phyloP scores from a whole-genome alignment of 768 basidiomycete species.

The Hypholoma fasciculare region DNA sequence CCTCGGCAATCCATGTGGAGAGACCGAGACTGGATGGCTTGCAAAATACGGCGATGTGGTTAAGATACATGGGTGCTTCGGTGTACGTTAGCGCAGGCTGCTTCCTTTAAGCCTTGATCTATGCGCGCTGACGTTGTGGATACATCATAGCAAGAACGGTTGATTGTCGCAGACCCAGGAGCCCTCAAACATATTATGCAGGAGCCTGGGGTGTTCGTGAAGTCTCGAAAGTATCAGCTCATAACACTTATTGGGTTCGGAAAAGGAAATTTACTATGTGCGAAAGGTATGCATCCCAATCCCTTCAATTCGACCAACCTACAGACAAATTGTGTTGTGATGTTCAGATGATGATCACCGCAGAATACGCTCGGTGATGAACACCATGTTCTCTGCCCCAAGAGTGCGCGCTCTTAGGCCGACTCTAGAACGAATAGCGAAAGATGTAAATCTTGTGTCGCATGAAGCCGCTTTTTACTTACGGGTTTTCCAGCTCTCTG shows the following conservation, averaged over 20 bases:
- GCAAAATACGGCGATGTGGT: neutral
- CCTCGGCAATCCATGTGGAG: neutral
- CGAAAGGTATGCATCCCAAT: neutral
- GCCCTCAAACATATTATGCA: conserved; percentile 1
- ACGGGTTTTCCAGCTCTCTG: neutral
- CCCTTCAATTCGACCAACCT: neutral
- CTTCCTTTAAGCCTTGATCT: neutral
- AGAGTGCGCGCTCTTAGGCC: conserved; percentile 45
- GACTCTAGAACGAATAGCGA: conserved; percentile 25
- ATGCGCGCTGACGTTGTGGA: neutral
- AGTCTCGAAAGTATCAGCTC: neutral
- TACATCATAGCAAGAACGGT: neutral
- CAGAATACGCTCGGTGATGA: conserved; percentile 47
- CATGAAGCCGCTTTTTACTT: too few species aligned
- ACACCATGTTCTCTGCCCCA: conserved; percentile 43
- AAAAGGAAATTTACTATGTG: neutral
- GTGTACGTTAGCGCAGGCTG: neutral
- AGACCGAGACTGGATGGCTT: neutral
- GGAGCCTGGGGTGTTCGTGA: neutral
- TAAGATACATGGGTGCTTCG: conserved; percentile 2
- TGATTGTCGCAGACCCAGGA: neutral
- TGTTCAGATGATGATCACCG: conserved; percentile 34
- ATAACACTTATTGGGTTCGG: neutral
- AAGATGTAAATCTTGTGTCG: neutral
- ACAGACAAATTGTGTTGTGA: neutral